These are phyloP conservation scores for Pinus albicaulis DNA, from an alignment of 75 land plant species.

Conservation along the genomic window DNA sequence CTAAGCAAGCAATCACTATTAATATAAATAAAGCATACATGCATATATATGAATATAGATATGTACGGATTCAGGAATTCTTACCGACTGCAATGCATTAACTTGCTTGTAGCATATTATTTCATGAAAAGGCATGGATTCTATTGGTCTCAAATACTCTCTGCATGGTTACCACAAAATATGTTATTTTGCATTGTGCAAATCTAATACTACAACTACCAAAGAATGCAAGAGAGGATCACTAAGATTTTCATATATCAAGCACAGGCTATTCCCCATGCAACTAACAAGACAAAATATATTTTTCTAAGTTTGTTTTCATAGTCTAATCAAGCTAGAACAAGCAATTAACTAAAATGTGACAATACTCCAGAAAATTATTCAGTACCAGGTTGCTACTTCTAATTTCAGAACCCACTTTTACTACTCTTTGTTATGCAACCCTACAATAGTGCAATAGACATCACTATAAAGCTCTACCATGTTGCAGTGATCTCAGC, in stretches of 20 bases:
- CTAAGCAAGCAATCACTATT: not conserved
- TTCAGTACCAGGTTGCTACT: not conserved
- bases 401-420: not conserved
- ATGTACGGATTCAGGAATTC: conserved; percentile 3
- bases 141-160: conserved; percentile 48
- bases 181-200: not conserved
- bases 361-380: not conserved
- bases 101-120: conserved; percentile 63
- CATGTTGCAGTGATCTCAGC: not conserved
- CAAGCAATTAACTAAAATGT: not conserved
- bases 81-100: conserved; percentile 53
- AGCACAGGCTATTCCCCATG: too few species aligned
- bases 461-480: not conserved
- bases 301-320: too few species aligned
- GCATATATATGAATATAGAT: not conserved
- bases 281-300: too few species aligned
- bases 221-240: too few species aligned
- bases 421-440: not conserved
- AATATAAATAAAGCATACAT: not conserved
- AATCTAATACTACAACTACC: too few species aligned
- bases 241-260: too few species aligned
- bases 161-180: conserved; percentile 25
- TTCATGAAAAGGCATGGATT: conserved; percentile 63
- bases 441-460: not conserved
- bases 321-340: too few species aligned